Base-by-base conservation (phyloP, 23 red algal genomes). In the Rhodosorus marinus region DNA sequence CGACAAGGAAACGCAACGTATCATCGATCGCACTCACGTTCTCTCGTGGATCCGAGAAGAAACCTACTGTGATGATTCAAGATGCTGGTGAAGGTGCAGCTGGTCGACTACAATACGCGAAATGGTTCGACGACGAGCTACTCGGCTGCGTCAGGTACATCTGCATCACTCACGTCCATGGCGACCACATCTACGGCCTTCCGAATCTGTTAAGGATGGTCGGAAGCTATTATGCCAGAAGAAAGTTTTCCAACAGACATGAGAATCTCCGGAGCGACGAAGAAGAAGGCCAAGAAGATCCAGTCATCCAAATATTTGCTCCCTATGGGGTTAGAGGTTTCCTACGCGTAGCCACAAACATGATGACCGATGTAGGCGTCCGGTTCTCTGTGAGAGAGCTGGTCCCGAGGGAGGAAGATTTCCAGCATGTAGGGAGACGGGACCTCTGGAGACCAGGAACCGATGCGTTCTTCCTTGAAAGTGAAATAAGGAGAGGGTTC, bases 131-230 rank as follows among this genome's bases (percentile, higher is more conserved):
- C 54, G 65, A 68, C 0, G 63, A 77, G 23, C 65, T 61, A n/a
- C 71, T 92, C 69, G 67, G 63, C 8, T 71, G 67, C 59, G 57
- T 80, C 30, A 43, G 71, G 28, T 64, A 53, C 11, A 83, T 93
- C 47, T 93, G 76, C 52, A 81, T 93, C 17, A 93, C 86, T 8
- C 86, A 93, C 47, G 51, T 93, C 20, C 86, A 93, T 57, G 86
- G 86, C 2, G 86, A 93, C 45, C 86, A 93, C 51, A 60, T 81
- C 19, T 93, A 76, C 49, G 86, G 86, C 31, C 45, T 93, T 26
- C 68, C 86, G 4, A 38, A 47, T 8, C 27, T 93, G 31, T 47
- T 93, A 29, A 17, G 33, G 24, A 53, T 26, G 20, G 70, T 76
- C 46, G 81, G 81, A 1, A 30, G 47, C 41, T 74, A 79, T 51